Conservation (phyloP, 805 yeast species). For the Teunomyces panamensis region DNA sequence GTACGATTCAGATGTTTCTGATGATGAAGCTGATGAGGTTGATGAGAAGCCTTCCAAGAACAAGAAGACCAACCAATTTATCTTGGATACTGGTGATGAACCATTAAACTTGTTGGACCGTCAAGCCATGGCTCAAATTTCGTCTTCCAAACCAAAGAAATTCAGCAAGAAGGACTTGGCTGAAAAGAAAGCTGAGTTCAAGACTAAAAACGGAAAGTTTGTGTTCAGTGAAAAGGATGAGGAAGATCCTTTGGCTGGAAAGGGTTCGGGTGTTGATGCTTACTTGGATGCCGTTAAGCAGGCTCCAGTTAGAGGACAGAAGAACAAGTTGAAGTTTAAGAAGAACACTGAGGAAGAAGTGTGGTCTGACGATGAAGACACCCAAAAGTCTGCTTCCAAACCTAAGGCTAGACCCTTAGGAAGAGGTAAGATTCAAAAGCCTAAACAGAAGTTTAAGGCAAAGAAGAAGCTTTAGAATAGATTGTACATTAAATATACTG, state of each 20-base stretch:
- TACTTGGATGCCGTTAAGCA: constrained; percentile 90
- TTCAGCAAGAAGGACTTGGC: constrained; percentile 43
- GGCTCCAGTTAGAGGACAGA: constrained; percentile 93
- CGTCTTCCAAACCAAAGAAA: constrained; percentile 79
- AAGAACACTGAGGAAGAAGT: constrained; percentile 51
- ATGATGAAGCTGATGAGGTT: constrained; percentile 54
- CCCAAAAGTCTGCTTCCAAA: constrained; percentile 4
- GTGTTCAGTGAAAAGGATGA: constrained; percentile 54
- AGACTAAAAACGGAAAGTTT: constrained; percentile 64
- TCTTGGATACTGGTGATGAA: constrained; percentile 68
- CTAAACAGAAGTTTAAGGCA: constrained; percentile 53
- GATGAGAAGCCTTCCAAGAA: constrained; percentile 35
- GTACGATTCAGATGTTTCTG: constrained; percentile 66
- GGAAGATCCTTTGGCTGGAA: constrained; percentile 36
- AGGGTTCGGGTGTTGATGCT: constrained; percentile 72
- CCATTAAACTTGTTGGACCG: constrained; percentile 90
- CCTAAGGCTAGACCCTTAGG: constrained; percentile 14
- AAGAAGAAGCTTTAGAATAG: constrained; percentile 51
- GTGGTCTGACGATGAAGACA: constrained; percentile 48
- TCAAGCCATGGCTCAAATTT: constrained; percentile 79
- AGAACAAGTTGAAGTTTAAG: constrained; percentile 84
- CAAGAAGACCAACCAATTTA: constrained; percentile 54
- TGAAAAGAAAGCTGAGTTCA: constrained; percentile 36
- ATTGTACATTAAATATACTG: constrained; percentile 2
- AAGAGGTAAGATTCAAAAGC: constrained; percentile 30